phyloP scores from a whole-genome alignment of 2,329 filamentous ascomycete genomes.

The Ophiocordyceps camponoti-floridani region DNA sequence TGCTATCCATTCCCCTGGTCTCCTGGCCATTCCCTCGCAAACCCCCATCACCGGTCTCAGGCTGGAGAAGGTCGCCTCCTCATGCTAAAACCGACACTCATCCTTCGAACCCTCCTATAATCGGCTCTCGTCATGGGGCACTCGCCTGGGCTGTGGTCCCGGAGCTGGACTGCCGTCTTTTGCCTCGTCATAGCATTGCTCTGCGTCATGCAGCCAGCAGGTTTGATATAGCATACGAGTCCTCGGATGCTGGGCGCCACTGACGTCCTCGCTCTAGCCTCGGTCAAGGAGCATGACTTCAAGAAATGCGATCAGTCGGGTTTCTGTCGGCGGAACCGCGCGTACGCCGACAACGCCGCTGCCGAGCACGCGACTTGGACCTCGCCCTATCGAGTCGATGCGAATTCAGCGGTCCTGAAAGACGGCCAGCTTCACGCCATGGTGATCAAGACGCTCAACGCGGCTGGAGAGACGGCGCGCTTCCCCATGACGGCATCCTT shows the following conservation, averaged over 20 bases:
- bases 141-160: constrained; percentile 27
- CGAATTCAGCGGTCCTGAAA: constrained; percentile 56
- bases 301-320: constrained; percentile 92
- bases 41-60: no score
- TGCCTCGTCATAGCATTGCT: constrained; percentile 39
- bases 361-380: constrained; percentile 49
- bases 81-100: not conserved
- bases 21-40: no score
- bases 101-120: constrained; percentile 2
- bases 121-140: constrained; percentile 28
- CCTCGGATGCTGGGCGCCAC: not conserved
- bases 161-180: constrained; percentile 46
- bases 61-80: not conserved
- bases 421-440: constrained; percentile 64
- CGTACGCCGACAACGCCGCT: constrained; percentile 62
- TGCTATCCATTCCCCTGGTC: not conserved
- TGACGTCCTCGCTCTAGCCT: constrained; percentile 29
- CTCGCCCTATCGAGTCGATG: constrained; percentile 62
- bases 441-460: constrained; percentile 62
- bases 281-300: constrained; percentile 92
- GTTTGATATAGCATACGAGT: constrained; percentile 25
- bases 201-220: constrained; percentile 43
- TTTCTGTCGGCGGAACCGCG: constrained; percentile 91
- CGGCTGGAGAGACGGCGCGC: constrained; percentile 46
- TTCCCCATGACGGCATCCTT: constrained; percentile 78